These are phyloP conservation scores for Pichia cactophila DNA, from an alignment of 1,139 yeast genomes.

Conservation along the genomic window DNA sequence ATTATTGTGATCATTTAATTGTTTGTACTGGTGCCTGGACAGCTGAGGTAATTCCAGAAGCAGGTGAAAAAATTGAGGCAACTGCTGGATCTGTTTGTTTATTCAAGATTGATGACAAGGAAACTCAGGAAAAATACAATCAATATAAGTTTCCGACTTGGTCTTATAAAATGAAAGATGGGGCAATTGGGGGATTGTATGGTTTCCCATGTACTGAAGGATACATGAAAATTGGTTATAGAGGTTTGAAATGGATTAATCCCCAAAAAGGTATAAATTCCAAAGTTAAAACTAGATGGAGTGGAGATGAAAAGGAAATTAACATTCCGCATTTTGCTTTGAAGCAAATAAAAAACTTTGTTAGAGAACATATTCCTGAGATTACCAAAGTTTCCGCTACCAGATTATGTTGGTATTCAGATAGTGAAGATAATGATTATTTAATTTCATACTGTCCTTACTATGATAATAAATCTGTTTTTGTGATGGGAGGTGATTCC, in stretches of 20 bases:
- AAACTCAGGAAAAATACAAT: conserved; percentile 12
- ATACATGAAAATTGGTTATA: conserved; percentile 20
- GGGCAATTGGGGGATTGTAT: conserved; percentile 23
- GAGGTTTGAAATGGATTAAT: conserved; percentile 23
- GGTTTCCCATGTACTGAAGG: conserved; percentile 23
- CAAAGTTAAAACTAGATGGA: conserved; percentile 18
- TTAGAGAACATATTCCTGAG: conserved; percentile 20
- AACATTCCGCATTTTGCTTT: conserved; percentile 18
- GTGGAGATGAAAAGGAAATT: conserved; percentile 12
- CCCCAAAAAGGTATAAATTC: conserved; percentile 16
- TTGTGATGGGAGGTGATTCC: conserved; percentile 31
- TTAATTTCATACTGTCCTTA: conserved; percentile 26
- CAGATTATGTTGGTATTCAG: conserved; percentile 29
- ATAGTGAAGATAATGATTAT: conserved; percentile 29
- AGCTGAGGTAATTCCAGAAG: conserved; percentile 29
- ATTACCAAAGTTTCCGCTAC: conserved; percentile 16
- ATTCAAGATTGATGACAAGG: conserved; percentile 14
- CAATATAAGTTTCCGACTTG: conserved; percentile 19
- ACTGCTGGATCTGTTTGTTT: conserved; percentile 28
- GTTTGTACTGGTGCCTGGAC: conserved; percentile 38
- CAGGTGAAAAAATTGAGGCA: conserved; percentile 31
- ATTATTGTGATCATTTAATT: conserved; percentile 15
- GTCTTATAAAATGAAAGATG: conserved; percentile 21
- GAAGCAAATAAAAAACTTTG: conserved; percentile 18
- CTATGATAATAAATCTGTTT: conserved; percentile 23